Percentiles rank a stretch among this genome's conserved stretches.
Evolutionary conservation across 78 protist species (phyloP).

Genomic region (Dictyostelium firmibasis): DNA sequence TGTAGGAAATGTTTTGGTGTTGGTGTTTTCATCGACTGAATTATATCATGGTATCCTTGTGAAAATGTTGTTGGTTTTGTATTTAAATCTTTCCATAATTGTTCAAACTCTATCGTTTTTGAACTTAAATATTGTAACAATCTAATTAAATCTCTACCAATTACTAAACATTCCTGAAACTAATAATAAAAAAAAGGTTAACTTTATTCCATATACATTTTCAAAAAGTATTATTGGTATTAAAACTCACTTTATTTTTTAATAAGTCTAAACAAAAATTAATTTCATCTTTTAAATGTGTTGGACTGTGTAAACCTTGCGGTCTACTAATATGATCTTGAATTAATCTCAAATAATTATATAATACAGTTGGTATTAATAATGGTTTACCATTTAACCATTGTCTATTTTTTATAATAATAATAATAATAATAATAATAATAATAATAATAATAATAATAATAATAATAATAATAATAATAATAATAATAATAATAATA

Average conservation of each 20-base stretch:
- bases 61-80: constrained; percentile 35
- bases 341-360: constrained; percentile 43
- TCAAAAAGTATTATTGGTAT: no score
- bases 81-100: constrained; percentile 52
- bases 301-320: not conserved
- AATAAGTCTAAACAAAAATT: constrained; percentile 60
- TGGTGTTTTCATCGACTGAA: constrained; percentile 32
- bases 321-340: constrained; percentile 74
- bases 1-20: constrained; percentile 82
- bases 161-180: constrained; percentile 68
- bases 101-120: constrained; percentile 74
- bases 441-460: not conserved
- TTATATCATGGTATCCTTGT: not conserved
- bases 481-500: no score
- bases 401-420: not conserved
- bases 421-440: not conserved
- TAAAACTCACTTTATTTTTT: constrained; percentile 45
- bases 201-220: no score
- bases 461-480: not conserved
- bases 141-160: constrained; percentile 84
- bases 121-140: constrained; percentile 67
- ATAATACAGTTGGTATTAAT: constrained; percentile 63
- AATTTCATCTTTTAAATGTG: constrained; percentile 23
- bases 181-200: not conserved
- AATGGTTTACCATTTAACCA: constrained; percentile 44